Evolutionary conservation across 192 early-diverging fungal genomes (phyloP), one percentile per base, ranked within the genome.

Genomic region (Backusella parvicylindrica): DNA sequence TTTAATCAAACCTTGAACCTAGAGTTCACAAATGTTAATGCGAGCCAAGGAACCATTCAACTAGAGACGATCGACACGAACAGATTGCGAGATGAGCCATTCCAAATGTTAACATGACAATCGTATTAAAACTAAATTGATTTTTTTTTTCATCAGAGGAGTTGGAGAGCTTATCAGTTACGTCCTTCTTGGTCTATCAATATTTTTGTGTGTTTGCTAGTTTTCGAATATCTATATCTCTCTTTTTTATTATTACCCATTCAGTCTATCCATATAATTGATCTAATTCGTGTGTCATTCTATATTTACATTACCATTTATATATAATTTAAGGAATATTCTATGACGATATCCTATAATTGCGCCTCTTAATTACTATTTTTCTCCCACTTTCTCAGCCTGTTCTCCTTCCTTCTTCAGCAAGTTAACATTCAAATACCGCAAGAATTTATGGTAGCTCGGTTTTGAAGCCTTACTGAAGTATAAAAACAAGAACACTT

Each of bases 1-100:
- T 82, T 92, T 92, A 89, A 99, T 99, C 49, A 93, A 78, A 79
- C 96, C 95, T 85, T 96, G 89, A 69, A 84, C 83, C 83, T 91
- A 95, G 70, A 99, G 89, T 82, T 99, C 95, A 75, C 90, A 88
- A 88, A 99, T 92, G 79, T 95, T 95, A 76, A 89, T 83, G 78
- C 97, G 94, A 74, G 98, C 98, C 64, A 99, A 88, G 43, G 96
- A 98, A 78, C 94, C 97, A 91, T 96, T 97, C 84, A 99, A 90
- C 77, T 92, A 90, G 80, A 99, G 93, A 85, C 97, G 95, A 90
- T 99, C 97, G 71, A 99, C 96, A 72, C 99, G 89, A 72, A 98
- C 93, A 73, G 97, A 97, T 74, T 95, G 95, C 16, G 97, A 95
- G 78, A 99, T 93, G 84, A 99, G 91, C n/a, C n/a, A n/a, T n/a